A percentile compares a stretch with the other conserved stretches of the same genome.
Conservation (phyloP, 1,284 basidiomycete genomes). For the Boletus sp. region DNA sequence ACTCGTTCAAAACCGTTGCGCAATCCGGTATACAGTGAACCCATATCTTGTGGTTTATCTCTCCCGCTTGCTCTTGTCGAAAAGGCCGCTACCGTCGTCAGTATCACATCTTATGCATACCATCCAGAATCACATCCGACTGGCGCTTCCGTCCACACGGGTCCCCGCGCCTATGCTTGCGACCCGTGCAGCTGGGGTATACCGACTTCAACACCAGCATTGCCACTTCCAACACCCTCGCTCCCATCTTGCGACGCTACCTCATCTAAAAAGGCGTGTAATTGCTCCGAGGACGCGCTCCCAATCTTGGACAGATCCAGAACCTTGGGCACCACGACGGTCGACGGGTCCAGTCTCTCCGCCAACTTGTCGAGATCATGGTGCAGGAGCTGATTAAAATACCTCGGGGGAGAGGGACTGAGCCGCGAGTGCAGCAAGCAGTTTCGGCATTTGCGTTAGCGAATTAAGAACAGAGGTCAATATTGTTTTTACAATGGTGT, state of each 20-base stretch:
- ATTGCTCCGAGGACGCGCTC: slow-evolving; percentile 36
- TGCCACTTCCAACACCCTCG: slow-evolving; percentile 1
- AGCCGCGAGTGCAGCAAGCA: slow-evolving; percentile 52
- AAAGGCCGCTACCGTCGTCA: not conserved
- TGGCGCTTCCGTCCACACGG: slow-evolving; percentile 43
- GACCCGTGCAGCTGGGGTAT: not conserved
- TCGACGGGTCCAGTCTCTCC: slow-evolving; percentile 32
- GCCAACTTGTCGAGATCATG: slow-evolving; percentile 35
- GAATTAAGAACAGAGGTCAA: slow-evolving; percentile 59
- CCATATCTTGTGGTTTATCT: slow-evolving; percentile 13
- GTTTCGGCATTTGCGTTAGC: slow-evolving; percentile 65
- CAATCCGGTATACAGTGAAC: not conserved
- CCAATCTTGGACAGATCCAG: slow-evolving; percentile 27
- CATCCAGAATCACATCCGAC: slow-evolving; percentile 38
- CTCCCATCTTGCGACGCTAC: slow-evolving; percentile 32
- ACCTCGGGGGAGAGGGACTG: slow-evolving; percentile 24
- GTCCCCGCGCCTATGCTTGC: not conserved
- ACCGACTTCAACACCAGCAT: not conserved
- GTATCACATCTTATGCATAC: slow-evolving; percentile 1
- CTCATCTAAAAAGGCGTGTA: slow-evolving; percentile 45
- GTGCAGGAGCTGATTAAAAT: slow-evolving; percentile 17
- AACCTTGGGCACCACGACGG: slow-evolving; percentile 17
- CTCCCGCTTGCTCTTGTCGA: slow-evolving; percentile 28
- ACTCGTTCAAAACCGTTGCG: not conserved
- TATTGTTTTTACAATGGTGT: slow-evolving; percentile 56